Evolutionary conservation across 1,139 yeast genomes (phyloP), one percentile per base, ranked within the genome.

Genomic region (Debaryomyces fabryi): DNA sequence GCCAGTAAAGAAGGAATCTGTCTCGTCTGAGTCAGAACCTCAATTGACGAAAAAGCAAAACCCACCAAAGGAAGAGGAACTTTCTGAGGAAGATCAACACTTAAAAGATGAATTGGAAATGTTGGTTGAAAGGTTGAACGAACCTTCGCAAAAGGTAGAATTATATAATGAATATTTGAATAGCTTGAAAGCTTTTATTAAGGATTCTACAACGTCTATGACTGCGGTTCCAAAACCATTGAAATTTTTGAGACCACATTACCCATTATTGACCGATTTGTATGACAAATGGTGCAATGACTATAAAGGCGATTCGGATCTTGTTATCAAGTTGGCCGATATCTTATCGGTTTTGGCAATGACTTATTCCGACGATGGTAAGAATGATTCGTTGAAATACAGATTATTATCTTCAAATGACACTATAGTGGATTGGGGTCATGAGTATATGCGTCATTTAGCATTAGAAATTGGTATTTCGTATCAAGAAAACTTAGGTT

Each of bases 151-250:
- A 55, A 82, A 81, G 52, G 62, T 68, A 6, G 69, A 76, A 3
- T 73, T 82, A 25, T 86, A 88, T 61, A 70, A 70, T 42, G 72
- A 82, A 16, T 79, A 90, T 25, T 76, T 95, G 58, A 78, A 78
- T 40, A 76, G 85, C 46, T 78, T 95, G 65, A 91, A 90, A 64
- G 81, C 79, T 46, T 83, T 82, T 60, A 92, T 93, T 59, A 85
- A 90, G 58, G 96, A 96, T 46, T 88, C 98, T 13, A 93, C 99
- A 3, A 89, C 97, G 30, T 91, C 98, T 7, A 93, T 93, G 97
- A 95, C 99, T 2, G 99, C 99, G 1, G 99, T 95, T 42, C 99
- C 99, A 41, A 95, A 93, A 67, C 99, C 99, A 12, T 81, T 93
- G 71, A 95, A 95, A 73, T 95, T 95, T 65, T 78, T 95, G 58